Percentiles rank a stretch among this genome's conserved stretches.
phyloP scores from a whole-genome alignment of 176 grass and related monocot species.

The Guadua angustifolia region DNA sequence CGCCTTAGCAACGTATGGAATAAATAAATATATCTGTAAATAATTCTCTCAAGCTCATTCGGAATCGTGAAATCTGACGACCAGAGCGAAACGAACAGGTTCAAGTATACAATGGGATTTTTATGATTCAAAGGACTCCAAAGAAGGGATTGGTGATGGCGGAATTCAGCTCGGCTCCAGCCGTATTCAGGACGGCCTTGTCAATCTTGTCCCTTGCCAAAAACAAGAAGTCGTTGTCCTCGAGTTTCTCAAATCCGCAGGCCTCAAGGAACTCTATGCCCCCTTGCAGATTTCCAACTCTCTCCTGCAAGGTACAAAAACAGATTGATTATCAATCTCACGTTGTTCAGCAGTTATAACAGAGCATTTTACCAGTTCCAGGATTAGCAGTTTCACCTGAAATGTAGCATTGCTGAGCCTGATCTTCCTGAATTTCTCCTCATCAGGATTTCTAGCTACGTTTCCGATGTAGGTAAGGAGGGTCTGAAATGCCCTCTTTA shows the following conservation, averaged over 20 bases:
- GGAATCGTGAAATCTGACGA: neutral
- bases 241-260: constrained; percentile 91
- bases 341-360: neutral
- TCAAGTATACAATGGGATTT: constrained; percentile 19
- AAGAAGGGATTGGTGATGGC: constrained; percentile 98
- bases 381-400: constrained; percentile 57
- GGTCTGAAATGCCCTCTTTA: constrained; percentile 92
- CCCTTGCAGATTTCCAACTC: constrained; percentile 80
- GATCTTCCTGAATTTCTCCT: constrained; percentile 98
- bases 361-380: neutral
- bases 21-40: neutral
- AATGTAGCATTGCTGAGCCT: constrained; percentile 79
- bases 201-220: constrained; percentile 83
- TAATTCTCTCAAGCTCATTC: neutral
- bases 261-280: constrained; percentile 88
- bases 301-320: constrained; percentile 61
- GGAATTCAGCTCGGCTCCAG: constrained; percentile 88
- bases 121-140: constrained; percentile 62
- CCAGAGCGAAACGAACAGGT: neutral
- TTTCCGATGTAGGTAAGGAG: constrained; percentile 87
- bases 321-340: neutral
- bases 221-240: constrained; percentile 78
- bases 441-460: constrained; percentile 72
- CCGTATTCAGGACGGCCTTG: constrained; percentile 65
- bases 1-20: neutral